These are phyloP conservation scores for Diaporthe sp. DNA, from an alignment of 2,329 filamentous ascomycete species.

Conservation along the genomic window DNA sequence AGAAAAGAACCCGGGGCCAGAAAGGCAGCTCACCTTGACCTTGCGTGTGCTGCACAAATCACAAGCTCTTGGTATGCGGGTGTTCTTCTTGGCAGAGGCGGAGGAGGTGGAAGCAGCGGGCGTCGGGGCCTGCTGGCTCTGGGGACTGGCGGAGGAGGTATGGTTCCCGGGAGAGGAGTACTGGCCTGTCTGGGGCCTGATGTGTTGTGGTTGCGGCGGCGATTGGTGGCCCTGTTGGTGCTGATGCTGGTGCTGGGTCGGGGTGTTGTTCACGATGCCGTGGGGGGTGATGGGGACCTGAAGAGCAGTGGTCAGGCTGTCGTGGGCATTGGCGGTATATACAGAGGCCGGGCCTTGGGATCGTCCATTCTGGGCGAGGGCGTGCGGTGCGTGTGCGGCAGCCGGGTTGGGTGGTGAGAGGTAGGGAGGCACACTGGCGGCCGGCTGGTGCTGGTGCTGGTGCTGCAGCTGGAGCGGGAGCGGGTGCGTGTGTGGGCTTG, in stretches of 20 bases:
- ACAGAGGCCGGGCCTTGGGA: slow-evolving; percentile 4
- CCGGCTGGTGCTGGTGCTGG: slow-evolving; percentile 1
- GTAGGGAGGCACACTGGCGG: slow-evolving; percentile 12
- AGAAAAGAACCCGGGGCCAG: background rate
- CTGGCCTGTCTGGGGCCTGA: slow-evolving; percentile 3
- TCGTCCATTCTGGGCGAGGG: slow-evolving; percentile 11
- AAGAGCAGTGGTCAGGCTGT: slow-evolving; percentile 14
- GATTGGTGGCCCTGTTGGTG: slow-evolving; percentile 22
- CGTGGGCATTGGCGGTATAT: slow-evolving; percentile 18
- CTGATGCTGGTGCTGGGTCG: slow-evolving; percentile 31
- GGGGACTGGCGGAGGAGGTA: slow-evolving; percentile 22
- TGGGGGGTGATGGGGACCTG: slow-evolving; percentile 28
- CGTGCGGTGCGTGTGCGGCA: slow-evolving; percentile 8
- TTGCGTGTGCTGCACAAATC: slow-evolving; percentile 72
- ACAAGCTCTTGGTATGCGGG: slow-evolving; percentile 67
- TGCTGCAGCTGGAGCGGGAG: background rate
- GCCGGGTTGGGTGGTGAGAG: slow-evolving; percentile 17
- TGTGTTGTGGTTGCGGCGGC: slow-evolving; percentile 3
- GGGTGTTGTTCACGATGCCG: slow-evolving; percentile 28
- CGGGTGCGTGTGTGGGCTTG: background rate
- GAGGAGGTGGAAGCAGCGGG: slow-evolving; percentile 15
- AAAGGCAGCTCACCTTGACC: slow-evolving; percentile 56
- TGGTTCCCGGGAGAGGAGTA: slow-evolving; percentile 17
- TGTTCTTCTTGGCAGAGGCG: slow-evolving; percentile 53
- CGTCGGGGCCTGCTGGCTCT: slow-evolving; percentile 25